Conservation (phyloP, 2,329 filamentous ascomycete species). For the Trichoderma sp. region DNA sequence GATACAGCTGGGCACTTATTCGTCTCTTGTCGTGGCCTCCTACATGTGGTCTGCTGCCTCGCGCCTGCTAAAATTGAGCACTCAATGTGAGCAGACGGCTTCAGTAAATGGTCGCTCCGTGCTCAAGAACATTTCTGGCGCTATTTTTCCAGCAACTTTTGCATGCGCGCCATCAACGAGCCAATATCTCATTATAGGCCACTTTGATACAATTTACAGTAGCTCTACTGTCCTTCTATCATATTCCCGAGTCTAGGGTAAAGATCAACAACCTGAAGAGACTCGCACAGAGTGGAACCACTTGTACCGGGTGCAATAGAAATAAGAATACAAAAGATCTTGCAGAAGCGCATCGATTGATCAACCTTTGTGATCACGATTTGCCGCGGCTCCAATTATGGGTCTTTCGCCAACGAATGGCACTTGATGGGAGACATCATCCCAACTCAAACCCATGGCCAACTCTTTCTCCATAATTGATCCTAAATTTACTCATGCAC, state of each 20-base stretch:
- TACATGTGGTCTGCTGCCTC: too few species aligned
- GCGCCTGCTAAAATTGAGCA: too few species aligned
- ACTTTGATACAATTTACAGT: not conserved
- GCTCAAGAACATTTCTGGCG: not conserved
- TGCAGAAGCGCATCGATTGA: slow-evolving; percentile 3
- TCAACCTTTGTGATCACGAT: not conserved
- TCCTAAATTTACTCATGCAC: not conserved
- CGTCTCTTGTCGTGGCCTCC: too few species aligned
- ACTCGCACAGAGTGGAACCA: not conserved
- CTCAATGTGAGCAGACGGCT: too few species aligned
- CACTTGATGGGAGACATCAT: not conserved
- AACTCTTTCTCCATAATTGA: not conserved
- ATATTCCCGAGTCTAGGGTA: not conserved
- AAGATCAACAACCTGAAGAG: not conserved
- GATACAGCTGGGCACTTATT: too few species aligned
- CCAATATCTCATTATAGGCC: not conserved
- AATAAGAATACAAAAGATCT: not conserved
- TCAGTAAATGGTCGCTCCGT: too few species aligned
- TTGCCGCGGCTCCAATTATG: not conserved
- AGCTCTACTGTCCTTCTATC: not conserved
- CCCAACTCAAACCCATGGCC: not conserved
- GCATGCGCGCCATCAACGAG: not conserved
- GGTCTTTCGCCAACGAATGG: not conserved
- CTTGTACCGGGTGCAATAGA: not conserved
- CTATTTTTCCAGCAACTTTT: not conserved